These are phyloP conservation scores for Ananas comosus DNA, from an alignment of 176 grass and related monocot species.

Conservation along the genomic window DNA sequence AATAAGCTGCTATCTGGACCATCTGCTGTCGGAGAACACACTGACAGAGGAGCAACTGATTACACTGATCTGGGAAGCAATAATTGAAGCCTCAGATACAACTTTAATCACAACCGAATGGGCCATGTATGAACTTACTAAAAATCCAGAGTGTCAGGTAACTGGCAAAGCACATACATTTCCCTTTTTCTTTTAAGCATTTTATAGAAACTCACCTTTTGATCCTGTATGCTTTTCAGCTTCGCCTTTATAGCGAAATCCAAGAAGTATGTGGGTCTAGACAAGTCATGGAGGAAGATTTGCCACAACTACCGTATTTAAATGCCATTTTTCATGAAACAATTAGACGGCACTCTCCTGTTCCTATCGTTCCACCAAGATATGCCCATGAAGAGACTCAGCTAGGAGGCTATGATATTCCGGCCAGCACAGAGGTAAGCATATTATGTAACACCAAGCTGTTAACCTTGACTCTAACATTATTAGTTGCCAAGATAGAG, in stretches of 20 bases:
- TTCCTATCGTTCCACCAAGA: constrained; percentile 52
- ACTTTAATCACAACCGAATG: constrained; percentile 68
- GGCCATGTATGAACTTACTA: constrained; percentile 80
- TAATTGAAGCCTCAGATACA: constrained; percentile 78
- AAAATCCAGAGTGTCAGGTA: constrained; percentile 57
- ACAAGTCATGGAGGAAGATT: constrained; percentile 49
- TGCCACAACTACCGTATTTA: constrained; percentile 42
- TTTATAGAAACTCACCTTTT: not conserved
- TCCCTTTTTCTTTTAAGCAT: not conserved
- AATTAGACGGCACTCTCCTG: constrained; percentile 48
- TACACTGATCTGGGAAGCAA: constrained; percentile 56
- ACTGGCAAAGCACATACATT: not conserved
- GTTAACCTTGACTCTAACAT: too few relatives aligned
- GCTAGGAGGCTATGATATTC: constrained; percentile 50
- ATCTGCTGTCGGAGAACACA: constrained; percentile 40
- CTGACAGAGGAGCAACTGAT: constrained; percentile 53
- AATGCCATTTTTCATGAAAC: constrained; percentile 78
- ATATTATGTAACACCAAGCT: not conserved
- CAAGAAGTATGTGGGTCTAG: constrained; percentile 37
- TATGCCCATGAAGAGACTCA: constrained; percentile 63
- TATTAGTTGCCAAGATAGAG: too few relatives aligned
- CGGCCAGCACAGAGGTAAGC: constrained; percentile 47
- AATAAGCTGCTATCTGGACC: constrained; percentile 55
- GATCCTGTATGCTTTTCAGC: constrained; percentile 20
- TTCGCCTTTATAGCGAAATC: constrained; percentile 56